Conservation (phyloP, 352 stramenopile genomes). For the Globisporangium ultimum region DNA sequence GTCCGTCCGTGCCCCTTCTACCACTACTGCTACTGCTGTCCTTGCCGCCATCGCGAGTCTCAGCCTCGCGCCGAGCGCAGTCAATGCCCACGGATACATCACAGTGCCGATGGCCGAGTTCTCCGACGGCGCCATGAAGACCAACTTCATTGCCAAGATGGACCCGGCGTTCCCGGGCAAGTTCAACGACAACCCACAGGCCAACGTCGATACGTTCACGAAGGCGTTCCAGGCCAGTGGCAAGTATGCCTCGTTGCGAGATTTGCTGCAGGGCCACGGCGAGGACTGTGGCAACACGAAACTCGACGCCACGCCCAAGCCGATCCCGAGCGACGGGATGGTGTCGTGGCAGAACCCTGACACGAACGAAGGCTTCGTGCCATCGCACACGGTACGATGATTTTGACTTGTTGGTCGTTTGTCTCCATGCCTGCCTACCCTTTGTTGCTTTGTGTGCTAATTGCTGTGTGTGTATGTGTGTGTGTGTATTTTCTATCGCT, state of each 20-base stretch:
- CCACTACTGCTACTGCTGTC: too few relatives aligned
- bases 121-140: constrained; percentile 22
- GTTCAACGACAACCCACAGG: constrained; percentile 50
- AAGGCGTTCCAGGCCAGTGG: constrained; percentile 27
- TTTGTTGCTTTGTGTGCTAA: background rate
- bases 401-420: background rate
- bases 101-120: constrained; percentile 40
- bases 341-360: background rate
- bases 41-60: too few relatives aligned
- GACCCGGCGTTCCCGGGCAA: constrained; percentile 38
- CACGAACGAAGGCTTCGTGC: background rate
- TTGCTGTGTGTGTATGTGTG: too few relatives aligned
- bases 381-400: background rate
- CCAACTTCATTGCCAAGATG: constrained; percentile 39
- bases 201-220: constrained; percentile 44
- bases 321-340: constrained; percentile 25
- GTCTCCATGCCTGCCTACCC: background rate
- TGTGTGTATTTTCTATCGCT: too few relatives aligned
- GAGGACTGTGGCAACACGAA: constrained; percentile 39
- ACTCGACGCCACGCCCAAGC: constrained; percentile 26
- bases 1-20: too few relatives aligned
- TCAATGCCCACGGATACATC: constrained; percentile 51
- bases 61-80: background rate
- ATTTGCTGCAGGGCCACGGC: constrained; percentile 38
- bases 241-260: constrained; percentile 32